These are phyloP conservation scores for Colletotrichum zoysiae DNA, from an alignment of 2,329 filamentous ascomycete species.

Conservation along the genomic window DNA sequence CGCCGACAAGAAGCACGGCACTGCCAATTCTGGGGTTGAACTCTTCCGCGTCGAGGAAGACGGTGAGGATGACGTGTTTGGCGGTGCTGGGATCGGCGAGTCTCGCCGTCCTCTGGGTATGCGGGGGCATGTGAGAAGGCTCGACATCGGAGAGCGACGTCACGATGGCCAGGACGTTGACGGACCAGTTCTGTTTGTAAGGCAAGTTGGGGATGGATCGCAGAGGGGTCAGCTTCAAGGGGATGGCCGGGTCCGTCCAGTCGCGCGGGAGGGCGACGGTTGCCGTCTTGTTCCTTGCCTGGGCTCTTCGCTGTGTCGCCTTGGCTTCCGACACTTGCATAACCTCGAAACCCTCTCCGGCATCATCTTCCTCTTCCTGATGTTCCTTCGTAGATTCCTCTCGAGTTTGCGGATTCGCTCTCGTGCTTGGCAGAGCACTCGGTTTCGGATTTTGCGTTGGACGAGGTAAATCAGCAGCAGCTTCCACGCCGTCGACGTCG, in stretches of 20 bases:
- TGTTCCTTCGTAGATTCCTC: background rate
- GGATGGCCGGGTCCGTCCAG: constrained; percentile 56
- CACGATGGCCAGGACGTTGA: constrained; percentile 67
- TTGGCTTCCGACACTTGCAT: constrained; percentile 46
- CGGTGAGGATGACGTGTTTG: constrained; percentile 65
- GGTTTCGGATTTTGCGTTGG: constrained; percentile 10
- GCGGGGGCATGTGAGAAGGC: constrained; percentile 62
- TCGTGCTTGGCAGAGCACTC: background rate
- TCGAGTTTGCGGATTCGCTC: background rate
- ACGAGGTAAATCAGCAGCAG: background rate
- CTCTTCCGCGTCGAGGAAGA: constrained; percentile 65
- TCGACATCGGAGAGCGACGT: constrained; percentile 61
- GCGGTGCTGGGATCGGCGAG: constrained; percentile 64
- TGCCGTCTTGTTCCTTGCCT: constrained; percentile 10
- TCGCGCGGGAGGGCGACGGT: constrained; percentile 56
- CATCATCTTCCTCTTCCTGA: constrained; percentile 44
- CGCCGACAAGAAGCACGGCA: constrained; percentile 64
- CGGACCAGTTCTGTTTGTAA: constrained; percentile 69
- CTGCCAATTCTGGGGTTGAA: constrained; percentile 63
- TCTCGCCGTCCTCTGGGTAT: constrained; percentile 64
- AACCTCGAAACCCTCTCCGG: constrained; percentile 51
- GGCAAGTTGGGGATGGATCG: constrained; percentile 64
- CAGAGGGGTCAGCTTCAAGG: constrained; percentile 65
- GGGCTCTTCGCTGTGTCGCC: constrained; percentile 15
- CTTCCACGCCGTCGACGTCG: constrained; percentile 28